Evolutionary conservation across 164 flowering plant species (phyloP).

Genomic region (Dillenia suffruticosa): DNA sequence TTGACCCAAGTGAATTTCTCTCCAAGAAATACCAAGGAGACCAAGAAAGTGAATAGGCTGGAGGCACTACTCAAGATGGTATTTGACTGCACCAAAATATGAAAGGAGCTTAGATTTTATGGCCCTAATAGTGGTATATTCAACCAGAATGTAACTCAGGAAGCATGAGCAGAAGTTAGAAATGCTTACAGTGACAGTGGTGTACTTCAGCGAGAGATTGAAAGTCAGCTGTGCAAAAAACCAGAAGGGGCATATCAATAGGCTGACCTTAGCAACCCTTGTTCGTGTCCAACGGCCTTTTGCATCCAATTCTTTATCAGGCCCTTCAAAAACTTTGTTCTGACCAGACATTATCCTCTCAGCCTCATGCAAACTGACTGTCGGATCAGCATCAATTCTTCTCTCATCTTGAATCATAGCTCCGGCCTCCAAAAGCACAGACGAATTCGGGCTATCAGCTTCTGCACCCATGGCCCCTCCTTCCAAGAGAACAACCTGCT

Average conservation of each 20-base stretch:
- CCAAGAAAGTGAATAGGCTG: conserved; percentile 90
- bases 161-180: not conserved
- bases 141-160: not conserved
- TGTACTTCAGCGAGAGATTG: conserved; percentile 90
- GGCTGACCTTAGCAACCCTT: conserved; percentile 75
- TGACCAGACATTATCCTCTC: conserved; percentile 15
- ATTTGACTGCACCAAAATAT: conserved; percentile 60
- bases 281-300: conserved; percentile 93
- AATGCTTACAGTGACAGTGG: conserved; percentile 84
- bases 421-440: conserved; percentile 14
- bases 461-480: conserved; percentile 16
- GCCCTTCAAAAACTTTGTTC: conserved; percentile 14
- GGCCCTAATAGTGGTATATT: not conserved
- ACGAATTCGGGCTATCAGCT: conserved; percentile 12
- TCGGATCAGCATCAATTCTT: conserved; percentile 7
- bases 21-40: conserved; percentile 70
- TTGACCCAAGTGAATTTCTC: conserved; percentile 94
- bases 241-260: conserved; percentile 90
- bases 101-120: conserved; percentile 7
- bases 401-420: conserved; percentile 12
- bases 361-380: conserved; percentile 8
- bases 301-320: conserved; percentile 38
- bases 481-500: conserved; percentile 61
- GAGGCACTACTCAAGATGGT: conserved; percentile 93
- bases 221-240: conserved; percentile 87